Percentiles rank a stretch among this genome's conserved stretches.
These are phyloP conservation scores for Geotrichum cucujoidarum DNA, from an alignment of 1,139 yeast genomes.

Conservation along the genomic window DNA sequence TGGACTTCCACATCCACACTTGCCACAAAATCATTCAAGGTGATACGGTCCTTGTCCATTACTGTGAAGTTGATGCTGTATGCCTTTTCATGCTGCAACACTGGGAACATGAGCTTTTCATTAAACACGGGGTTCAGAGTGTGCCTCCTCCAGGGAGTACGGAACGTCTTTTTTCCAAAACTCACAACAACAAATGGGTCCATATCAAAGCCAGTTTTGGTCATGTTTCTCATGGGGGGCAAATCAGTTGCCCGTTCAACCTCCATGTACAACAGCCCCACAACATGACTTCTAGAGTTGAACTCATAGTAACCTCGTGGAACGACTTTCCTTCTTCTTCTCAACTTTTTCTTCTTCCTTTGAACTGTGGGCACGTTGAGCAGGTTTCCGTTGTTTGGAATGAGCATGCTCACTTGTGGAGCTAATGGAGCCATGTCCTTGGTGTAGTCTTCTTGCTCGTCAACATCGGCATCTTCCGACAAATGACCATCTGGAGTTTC, in stretches of 20 bases:
- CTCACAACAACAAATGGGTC: slow-evolving; percentile 94
- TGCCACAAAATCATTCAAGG: slow-evolving; percentile 81
- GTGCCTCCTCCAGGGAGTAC: slow-evolving; percentile 83
- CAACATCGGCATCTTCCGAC: neutral
- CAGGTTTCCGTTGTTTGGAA: slow-evolving; percentile 14
- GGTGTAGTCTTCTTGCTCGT: neutral
- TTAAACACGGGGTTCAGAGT: slow-evolving; percentile 77
- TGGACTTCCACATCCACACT: slow-evolving; percentile 49
- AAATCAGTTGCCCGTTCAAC: slow-evolving; percentile 59
- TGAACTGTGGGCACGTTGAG: slow-evolving; percentile 12
- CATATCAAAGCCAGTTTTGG: slow-evolving; percentile 82
- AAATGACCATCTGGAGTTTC: neutral
- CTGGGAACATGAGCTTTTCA: slow-evolving; percentile 75
- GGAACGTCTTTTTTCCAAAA: slow-evolving; percentile 80
- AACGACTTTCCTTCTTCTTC: neutral
- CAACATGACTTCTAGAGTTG: slow-evolving; percentile 43
- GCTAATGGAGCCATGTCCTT: slow-evolving; percentile 5
- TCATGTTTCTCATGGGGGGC: slow-evolving; percentile 37
- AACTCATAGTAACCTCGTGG: slow-evolving; percentile 32
- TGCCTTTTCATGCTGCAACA: slow-evolving; percentile 58
- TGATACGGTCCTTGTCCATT: slow-evolving; percentile 76
- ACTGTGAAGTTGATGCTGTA: slow-evolving; percentile 67
- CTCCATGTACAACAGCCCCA: slow-evolving; percentile 75
- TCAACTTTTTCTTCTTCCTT: slow-evolving; percentile 4
- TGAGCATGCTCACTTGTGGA: slow-evolving; percentile 8